Percentiles rank a stretch among this genome's conserved stretches.
Evolutionary conservation across 805 yeast species (phyloP).

Genomic region (Wickerhamomyces silvicola): DNA sequence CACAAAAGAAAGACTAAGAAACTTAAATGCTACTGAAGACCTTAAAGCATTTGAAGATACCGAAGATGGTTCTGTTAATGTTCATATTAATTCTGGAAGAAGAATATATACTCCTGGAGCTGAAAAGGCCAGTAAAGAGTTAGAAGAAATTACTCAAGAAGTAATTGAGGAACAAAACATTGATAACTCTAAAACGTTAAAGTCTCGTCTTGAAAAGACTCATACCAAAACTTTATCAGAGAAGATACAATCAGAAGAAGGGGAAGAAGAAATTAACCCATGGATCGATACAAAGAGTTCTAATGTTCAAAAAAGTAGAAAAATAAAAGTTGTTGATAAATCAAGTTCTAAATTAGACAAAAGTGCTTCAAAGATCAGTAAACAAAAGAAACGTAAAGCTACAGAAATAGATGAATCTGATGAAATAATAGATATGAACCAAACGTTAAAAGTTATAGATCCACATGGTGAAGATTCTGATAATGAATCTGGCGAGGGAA

Average conservation of each 20-base stretch:
- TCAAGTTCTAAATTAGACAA: slow-evolving; percentile 45
- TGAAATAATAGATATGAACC: slow-evolving; percentile 37
- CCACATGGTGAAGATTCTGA: slow-evolving; percentile 35
- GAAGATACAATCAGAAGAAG: slow-evolving; percentile 6
- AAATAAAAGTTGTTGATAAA: slow-evolving; percentile 41
- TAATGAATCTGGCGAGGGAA: slow-evolving; percentile 36
- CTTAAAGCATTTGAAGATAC: slow-evolving; percentile 30
- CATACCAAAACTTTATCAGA: background rate
- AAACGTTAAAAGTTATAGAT: slow-evolving; percentile 49
- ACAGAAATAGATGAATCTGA: slow-evolving; percentile 31
- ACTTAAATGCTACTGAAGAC: slow-evolving; percentile 42
- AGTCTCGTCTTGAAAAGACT: slow-evolving; percentile 4
- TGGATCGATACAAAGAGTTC: slow-evolving; percentile 35
- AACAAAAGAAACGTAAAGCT: slow-evolving; percentile 27
- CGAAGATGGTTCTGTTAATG: slow-evolving; percentile 39
- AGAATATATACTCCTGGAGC: slow-evolving; percentile 65
- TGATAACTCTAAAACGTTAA: slow-evolving; percentile 46
- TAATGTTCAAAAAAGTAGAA: slow-evolving; percentile 35
- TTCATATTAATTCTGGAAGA: slow-evolving; percentile 65
- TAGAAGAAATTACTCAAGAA: slow-evolving; percentile 29
- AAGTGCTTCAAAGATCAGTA: slow-evolving; percentile 25
- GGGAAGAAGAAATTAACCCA: slow-evolving; percentile 37
- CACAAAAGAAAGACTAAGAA: slow-evolving; percentile 44
- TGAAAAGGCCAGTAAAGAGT: slow-evolving; percentile 21
- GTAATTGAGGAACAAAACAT: slow-evolving; percentile 39